Evolutionary conservation across 306 rosid genomes (phyloP), one percentile per base, ranked within the genome.

Genomic region (Begonia peltatifolia): DNA sequence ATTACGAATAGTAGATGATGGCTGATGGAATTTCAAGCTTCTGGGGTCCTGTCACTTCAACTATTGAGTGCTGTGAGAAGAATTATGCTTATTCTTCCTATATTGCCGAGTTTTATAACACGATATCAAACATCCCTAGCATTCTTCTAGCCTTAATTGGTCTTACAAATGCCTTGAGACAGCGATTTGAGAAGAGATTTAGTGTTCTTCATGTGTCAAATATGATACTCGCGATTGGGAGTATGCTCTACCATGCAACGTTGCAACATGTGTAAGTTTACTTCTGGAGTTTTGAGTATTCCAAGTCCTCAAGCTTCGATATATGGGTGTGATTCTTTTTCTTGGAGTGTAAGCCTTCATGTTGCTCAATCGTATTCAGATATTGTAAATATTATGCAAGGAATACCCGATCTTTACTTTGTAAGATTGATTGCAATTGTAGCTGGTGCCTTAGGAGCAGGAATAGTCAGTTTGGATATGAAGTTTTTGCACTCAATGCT

Each of bases 181-280:
- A 85, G 66, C 87, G 85, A 57, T 89, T 89, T 60, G 97, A 89
- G 85, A 89, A 85, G 82, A 82, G 97, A 63, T 85, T 89, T 76
- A 73, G 84, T 46, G 83, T 89, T 49, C 95, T 89, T 63, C 90
- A 85, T 36, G n/a, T 89, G 67, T 80, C 95, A 44, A 85, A 85
- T 63, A 82, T 89, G 90, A 69, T 77, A 46, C 83, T 89, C 64
- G 90, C 95, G 56, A 67, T 85, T 46, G 97, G 97, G 58, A 90
- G 84, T 73, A 82, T 90, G 87, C 42, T 83, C 62, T 83, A 78
- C 80, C 97, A 90, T 70, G 90, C 95, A 41, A 90, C 97, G 0
- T 75, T 90, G 63, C 97, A 83, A 54, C 80, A 58, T 13, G 65
- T 72, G 94, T 90, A 73, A 89, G 97, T 63, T 68, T 68, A 47